Evolutionary conservation across 345 rosid genomes (phyloP).

Genomic region (Streptanthus diversifolius): DNA sequence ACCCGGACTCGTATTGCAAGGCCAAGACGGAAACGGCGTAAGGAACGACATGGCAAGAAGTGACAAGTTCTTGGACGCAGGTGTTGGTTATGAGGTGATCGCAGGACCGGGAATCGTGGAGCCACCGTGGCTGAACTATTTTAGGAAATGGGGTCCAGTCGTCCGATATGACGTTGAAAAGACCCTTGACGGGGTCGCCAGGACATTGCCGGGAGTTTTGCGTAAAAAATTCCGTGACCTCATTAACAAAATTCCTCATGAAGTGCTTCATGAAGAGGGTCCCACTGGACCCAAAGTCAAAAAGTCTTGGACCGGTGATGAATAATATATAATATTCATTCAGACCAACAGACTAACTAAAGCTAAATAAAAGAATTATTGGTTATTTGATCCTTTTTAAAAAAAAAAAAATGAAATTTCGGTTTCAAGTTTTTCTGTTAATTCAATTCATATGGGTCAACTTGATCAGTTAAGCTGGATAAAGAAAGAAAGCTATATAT

Average conservation of each 20-base stretch:
- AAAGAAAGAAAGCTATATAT: too few relatives aligned
- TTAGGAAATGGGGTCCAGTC: constrained; percentile 73
- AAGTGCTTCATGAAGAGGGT: constrained; percentile 62
- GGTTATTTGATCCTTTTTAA: neutral
- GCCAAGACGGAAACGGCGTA: constrained; percentile 47
- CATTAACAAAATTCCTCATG: constrained; percentile 47
- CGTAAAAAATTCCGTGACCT: constrained; percentile 41
- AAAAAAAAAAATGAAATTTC: neutral
- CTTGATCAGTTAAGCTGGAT: too few relatives aligned
- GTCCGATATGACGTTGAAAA: constrained; percentile 39
- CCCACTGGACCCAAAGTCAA: constrained; percentile 76
- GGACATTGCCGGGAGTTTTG: constrained; percentile 42
- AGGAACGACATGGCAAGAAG: constrained; percentile 75
- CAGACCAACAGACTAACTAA: neutral
- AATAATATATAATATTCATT: constrained; percentile 17
- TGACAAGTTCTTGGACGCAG: constrained; percentile 42
- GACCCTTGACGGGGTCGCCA: constrained; percentile 41
- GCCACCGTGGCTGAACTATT: constrained; percentile 64
- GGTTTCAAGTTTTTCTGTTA: neutral
- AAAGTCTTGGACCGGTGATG: constrained; percentile 56
- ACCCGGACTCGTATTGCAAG: constrained; percentile 71
- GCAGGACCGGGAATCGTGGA: constrained; percentile 35
- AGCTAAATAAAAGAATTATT: neutral
- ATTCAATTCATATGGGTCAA: neutral
- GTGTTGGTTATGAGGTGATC: constrained; percentile 39